Evolutionary conservation across 768 basidiomycete genomes (phyloP), one percentile per base, ranked within the genome.

Genomic region (Hydnum rufescens): DNA sequence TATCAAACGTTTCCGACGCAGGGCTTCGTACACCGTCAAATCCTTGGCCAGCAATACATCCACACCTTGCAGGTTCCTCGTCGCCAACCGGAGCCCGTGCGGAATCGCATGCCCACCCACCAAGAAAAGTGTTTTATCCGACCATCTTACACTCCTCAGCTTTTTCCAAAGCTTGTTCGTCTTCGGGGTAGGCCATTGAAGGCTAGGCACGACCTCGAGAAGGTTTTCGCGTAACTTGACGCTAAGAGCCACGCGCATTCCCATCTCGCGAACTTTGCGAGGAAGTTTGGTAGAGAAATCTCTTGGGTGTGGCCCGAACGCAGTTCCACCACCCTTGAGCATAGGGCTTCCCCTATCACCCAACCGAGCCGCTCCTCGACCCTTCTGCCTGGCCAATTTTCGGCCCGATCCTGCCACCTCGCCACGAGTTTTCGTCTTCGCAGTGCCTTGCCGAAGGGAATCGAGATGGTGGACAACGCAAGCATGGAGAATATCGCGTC

Each of bases 341-440:
- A 88, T 85, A 1, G 87, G 88, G 63, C 77, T 82, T 59, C 87
- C 84, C 1, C 71, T 77, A 59, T 90, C 88, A 46, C 92, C 93
- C 5, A 95, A 68, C 62, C 95, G 86, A 5, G 95, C 95, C 58
- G 66, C 71, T 55, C 95, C 93, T 16, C 77, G 74, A 5, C 93
- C 93, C 65, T 99, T 99, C 64, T 99, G 95, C 4, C 72, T 79
- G 34, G 81, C 76, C 54, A 97, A 76, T 68, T 99, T 99, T 60
- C 73, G 69, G 5, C 88, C 88, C 2, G 89, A 93, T 34, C 85
- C 89, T 51, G 75, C 72, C 8, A 97, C 89, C 65, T 96, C 88
- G 23, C 75, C 78, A 53, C 95, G 82, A 30, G 83, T 88, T 67
- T 95, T 96, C 18, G 89, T 95, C 57, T 71, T 80, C 23, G 87